These are phyloP conservation scores for Marchantia polymorpha DNA, from an alignment of 225 moss, liverwort and hornwort species.

Conservation along the genomic window DNA sequence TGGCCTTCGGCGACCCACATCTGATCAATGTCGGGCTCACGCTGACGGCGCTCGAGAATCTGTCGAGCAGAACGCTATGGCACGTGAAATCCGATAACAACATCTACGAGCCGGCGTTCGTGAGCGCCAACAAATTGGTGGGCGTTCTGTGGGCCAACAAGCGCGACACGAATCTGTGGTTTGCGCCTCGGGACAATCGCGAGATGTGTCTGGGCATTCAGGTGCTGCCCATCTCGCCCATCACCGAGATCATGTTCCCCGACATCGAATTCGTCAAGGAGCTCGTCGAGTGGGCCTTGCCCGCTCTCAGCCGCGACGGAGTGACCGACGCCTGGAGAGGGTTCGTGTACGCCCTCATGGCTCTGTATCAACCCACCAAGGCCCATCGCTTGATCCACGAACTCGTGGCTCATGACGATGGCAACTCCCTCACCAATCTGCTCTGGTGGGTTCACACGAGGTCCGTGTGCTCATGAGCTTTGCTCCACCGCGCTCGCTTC, in stretches of 20 bases:
- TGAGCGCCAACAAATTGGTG: slow-evolving; percentile 58
- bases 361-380: slow-evolving; percentile 54
- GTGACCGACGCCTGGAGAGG: slow-evolving; percentile 89
- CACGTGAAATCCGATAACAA: slow-evolving; percentile 53
- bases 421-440: slow-evolving; percentile 81
- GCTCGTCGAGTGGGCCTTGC: slow-evolving; percentile 73
- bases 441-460: slow-evolving; percentile 93
- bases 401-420: slow-evolving; percentile 72
- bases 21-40: slow-evolving; percentile 66
- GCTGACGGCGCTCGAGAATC: slow-evolving; percentile 69
- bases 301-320: slow-evolving; percentile 49
- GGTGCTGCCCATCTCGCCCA: slow-evolving; percentile 80
- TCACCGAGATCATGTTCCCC: slow-evolving; percentile 65
- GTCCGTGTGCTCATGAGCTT: background rate
- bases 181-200: slow-evolving; percentile 67
- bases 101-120: slow-evolving; percentile 80
- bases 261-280: slow-evolving; percentile 60
- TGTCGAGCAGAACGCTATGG: slow-evolving; percentile 66
- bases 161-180: slow-evolving; percentile 90
- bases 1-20: slow-evolving; percentile 61
- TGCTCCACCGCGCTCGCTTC: too few species aligned
- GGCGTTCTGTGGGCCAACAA: slow-evolving; percentile 94
- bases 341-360: slow-evolving; percentile 70
- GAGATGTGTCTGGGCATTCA: slow-evolving; percentile 90
- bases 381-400: slow-evolving; percentile 45